Conservation (phyloP, 495 filamentous ascomycete species). For the Daldinia caldariorum region DNA sequence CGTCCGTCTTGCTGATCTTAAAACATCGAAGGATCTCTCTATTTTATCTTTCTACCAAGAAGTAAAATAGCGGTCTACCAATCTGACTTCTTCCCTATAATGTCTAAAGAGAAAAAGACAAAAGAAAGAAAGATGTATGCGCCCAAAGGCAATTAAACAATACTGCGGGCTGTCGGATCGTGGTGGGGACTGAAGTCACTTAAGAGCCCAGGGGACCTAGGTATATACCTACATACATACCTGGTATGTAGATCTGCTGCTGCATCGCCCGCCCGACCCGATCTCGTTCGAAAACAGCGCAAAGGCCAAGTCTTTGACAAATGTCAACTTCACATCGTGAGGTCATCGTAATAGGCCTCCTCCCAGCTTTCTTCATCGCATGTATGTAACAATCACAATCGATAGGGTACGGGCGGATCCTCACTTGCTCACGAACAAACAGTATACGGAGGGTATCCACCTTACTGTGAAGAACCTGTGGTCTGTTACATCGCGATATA, state of each 20-base stretch:
- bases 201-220: constrained; percentile 18
- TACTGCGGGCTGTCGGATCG: constrained; percentile 27
- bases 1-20: not conserved
- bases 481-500: constrained; percentile 38
- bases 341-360: constrained; percentile 26
- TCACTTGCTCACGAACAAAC: not conserved
- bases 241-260: constrained; percentile 28
- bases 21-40: not conserved
- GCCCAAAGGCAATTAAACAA: not conserved
- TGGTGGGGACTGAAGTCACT: constrained; percentile 28
- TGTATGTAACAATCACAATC: constrained; percentile 7
- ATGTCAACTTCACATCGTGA: constrained; percentile 22
- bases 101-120: not conserved
- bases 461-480: not conserved
- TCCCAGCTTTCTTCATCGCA: constrained; percentile 14
- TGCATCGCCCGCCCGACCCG: constrained; percentile 31
- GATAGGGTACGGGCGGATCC: not conserved
- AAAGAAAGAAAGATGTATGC: not conserved
- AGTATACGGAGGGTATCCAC: constrained; percentile 6
- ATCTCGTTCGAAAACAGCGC: constrained; percentile 33
- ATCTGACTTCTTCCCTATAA: not conserved
- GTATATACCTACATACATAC: not conserved
- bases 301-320: constrained; percentile 20
- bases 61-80: not conserved
- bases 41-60: not conserved